Conservation (phyloP, 352 stramenopile genomes). For the Blastocystis sp. region DNA sequence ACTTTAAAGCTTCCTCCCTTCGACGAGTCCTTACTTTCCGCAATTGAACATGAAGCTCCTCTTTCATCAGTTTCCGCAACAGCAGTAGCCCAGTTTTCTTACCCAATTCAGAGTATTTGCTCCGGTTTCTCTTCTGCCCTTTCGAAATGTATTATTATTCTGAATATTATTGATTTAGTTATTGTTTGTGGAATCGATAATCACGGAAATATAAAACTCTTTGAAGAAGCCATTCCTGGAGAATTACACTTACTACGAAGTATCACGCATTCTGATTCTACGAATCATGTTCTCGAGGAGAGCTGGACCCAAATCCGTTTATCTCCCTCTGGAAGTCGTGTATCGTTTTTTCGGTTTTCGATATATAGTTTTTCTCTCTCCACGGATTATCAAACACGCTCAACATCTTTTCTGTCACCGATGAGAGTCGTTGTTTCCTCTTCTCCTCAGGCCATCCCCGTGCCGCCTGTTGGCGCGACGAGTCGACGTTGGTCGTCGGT, state of each 20-base stretch:
- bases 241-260: not conserved
- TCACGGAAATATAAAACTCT: slow-evolving; percentile 6
- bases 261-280: not conserved
- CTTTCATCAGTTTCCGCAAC: not conserved
- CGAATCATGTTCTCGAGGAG: not conserved
- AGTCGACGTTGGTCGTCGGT: not conserved
- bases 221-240: not conserved
- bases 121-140: not conserved
- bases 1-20: slow-evolving; percentile 8
- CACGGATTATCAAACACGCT: not conserved
- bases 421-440: not conserved
- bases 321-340: slow-evolving; percentile 30
- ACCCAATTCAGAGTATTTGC: slow-evolving; percentile 15
- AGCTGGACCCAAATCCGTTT: slow-evolving; percentile 6
- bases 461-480: not conserved
- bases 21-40: not conserved
- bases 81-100: not conserved
- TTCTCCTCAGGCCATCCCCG: not conserved
- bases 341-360: not conserved
- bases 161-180: not conserved
- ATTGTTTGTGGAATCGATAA: slow-evolving; percentile 28
- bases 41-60: not conserved
- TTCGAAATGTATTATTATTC: not conserved
- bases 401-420: not conserved
- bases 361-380: not conserved